These are phyloP conservation scores for Neostapfia colusana DNA, from an alignment of 176 grass and related monocot species.

Conservation along the genomic window DNA sequence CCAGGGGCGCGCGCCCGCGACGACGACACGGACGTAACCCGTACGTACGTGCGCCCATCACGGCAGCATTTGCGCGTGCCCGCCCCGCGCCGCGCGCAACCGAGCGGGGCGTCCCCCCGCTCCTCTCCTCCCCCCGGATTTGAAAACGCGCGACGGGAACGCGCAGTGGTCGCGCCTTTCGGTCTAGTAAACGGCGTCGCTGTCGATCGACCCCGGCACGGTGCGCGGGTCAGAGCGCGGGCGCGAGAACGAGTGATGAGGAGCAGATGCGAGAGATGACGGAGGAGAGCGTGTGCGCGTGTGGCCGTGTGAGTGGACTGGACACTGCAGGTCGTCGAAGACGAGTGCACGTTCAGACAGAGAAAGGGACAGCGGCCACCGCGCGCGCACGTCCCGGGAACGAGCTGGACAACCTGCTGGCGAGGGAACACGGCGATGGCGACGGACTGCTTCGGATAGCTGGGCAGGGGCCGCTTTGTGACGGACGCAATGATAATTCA, in stretches of 20 bases:
- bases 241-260: constrained; percentile 20
- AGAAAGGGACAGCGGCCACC: constrained; percentile 15
- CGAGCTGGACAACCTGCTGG: too few relatives aligned
- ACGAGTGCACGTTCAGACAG: constrained; percentile 27
- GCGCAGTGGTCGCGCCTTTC: background rate
- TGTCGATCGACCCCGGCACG: background rate
- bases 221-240: background rate
- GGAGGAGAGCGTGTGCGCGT: background rate
- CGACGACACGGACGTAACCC: background rate
- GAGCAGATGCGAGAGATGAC: too few relatives aligned
- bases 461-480: too few relatives aligned
- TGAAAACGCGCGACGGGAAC: background rate
- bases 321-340: constrained; percentile 4
- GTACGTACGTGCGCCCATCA: background rate
- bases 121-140: background rate
- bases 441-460: background rate
- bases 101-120: background rate
- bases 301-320: constrained; percentile 1
- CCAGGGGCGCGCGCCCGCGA: background rate
- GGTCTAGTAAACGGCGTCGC: constrained; percentile 26
- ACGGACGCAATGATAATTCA: too few relatives aligned
- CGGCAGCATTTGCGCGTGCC: constrained; percentile 29
- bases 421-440: background rate
- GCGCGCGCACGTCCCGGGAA: too few relatives aligned
- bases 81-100: background rate